Evolutionary conservation across 2,329 filamentous ascomycete species (phyloP).

Genomic region (Lomentospora prolificans): DNA sequence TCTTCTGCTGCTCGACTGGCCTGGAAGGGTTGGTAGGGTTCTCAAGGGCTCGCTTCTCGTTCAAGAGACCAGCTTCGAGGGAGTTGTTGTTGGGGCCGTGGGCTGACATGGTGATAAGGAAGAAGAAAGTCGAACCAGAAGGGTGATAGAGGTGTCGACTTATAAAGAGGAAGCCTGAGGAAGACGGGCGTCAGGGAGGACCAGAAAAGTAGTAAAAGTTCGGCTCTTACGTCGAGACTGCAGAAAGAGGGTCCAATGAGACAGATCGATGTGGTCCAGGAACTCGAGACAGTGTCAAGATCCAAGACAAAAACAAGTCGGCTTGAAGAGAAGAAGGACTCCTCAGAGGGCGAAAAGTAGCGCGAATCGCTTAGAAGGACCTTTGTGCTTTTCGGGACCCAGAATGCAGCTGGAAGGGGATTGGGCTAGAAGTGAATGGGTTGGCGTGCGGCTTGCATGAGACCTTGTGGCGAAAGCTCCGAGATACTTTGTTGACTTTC

Average conservation of each 20-base stretch:
- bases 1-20: neutral
- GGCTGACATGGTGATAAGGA: constrained; percentile 5
- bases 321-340: neutral
- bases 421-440: neutral
- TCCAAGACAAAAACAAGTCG: neutral
- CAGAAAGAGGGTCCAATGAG: constrained; percentile 1
- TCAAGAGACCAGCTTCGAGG: constrained; percentile 17
- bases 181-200: neutral
- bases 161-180: neutral
- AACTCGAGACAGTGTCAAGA: neutral
- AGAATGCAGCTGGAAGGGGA: neutral
- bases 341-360: too few species aligned
- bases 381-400: too few species aligned
- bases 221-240: neutral
- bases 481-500: too few species aligned
- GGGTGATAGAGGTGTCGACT: neutral
- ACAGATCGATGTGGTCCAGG: neutral
- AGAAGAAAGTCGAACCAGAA: neutral
- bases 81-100: constrained; percentile 8
- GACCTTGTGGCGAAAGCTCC: neutral
- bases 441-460: neutral
- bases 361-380: too few species aligned
- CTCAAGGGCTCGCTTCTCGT: constrained; percentile 14
- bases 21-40: neutral
- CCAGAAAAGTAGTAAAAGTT: neutral